These are phyloP conservation scores for Phytophthora fragariaefolia DNA, from an alignment of 352 stramenopile genomes.

Conservation along the genomic window DNA sequence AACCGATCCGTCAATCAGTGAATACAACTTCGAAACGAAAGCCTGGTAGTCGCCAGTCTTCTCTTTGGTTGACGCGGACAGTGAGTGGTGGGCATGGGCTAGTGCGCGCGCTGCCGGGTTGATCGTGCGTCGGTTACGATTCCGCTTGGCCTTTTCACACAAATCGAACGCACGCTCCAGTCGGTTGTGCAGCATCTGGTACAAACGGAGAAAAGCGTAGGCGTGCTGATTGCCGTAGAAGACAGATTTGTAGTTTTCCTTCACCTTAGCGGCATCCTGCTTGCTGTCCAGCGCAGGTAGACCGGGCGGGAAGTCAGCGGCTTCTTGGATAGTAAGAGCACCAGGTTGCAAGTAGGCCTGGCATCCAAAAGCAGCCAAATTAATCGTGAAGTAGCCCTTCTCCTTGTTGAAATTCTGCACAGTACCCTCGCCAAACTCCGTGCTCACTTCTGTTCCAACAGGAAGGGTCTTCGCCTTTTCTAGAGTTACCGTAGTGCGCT, in stretches of 20 bases:
- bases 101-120: constrained; percentile 84
- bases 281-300: constrained; percentile 72
- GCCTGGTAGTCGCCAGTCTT: constrained; percentile 88
- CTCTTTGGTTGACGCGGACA: constrained; percentile 56
- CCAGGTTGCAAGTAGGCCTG: constrained; percentile 80
- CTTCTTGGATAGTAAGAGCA: constrained; percentile 79
- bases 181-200: constrained; percentile 89
- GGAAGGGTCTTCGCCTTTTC: constrained; percentile 74
- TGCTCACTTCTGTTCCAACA: constrained; percentile 76
- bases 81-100: constrained; percentile 71
- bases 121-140: constrained; percentile 85
- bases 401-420: constrained; percentile 77
- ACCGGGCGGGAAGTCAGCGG: constrained; percentile 74
- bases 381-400: constrained; percentile 70
- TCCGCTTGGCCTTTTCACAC: constrained; percentile 89
- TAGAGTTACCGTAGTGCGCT: constrained; percentile 64
- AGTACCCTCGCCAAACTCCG: constrained; percentile 84
- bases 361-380: constrained; percentile 56
- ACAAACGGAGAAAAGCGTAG: constrained; percentile 91
- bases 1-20: constrained; percentile 86
- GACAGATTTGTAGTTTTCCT: constrained; percentile 49
- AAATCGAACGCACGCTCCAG: constrained; percentile 83
- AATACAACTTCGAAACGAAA: constrained; percentile 89
- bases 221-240: constrained; percentile 88
- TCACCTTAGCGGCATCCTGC: constrained; percentile 49